phyloP scores from a whole-genome alignment of 2,329 filamentous ascomycete species.

The Penicillium sp. region DNA sequence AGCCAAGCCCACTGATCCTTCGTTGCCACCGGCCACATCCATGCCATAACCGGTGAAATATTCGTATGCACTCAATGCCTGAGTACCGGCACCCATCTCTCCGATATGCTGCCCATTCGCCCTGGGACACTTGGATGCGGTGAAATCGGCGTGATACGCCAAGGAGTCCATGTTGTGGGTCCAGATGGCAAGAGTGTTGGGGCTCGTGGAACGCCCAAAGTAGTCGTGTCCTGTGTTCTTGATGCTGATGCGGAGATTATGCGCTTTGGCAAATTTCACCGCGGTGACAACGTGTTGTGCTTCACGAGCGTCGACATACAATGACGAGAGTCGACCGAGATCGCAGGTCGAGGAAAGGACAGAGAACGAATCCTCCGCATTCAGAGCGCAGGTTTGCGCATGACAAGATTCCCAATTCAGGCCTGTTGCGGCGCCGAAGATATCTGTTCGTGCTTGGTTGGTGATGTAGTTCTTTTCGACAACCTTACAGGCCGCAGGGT shows the following conservation, averaged over 20 bases:
- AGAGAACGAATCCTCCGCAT: background rate
- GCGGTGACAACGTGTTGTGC: conserved; percentile 3
- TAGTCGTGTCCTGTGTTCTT: conserved; percentile 59
- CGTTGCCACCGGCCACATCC: conserved; percentile 11
- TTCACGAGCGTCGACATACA: conserved; percentile 5
- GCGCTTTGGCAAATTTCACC: conserved; percentile 3
- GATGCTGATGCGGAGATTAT: conserved; percentile 45
- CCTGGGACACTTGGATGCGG: conserved; percentile 11
- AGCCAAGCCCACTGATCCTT: conserved; percentile 48
- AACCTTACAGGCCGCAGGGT: background rate
- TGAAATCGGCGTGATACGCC: conserved; percentile 26
- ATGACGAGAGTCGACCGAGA: conserved; percentile 5
- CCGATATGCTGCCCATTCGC: conserved; percentile 49
- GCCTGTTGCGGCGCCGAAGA: conserved; percentile 5
- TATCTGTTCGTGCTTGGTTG: conserved; percentile 1
- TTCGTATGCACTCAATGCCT: conserved; percentile 11
- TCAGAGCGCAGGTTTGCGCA: background rate
- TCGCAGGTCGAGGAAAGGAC: conserved; percentile 1
- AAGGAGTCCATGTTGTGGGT: conserved; percentile 36
- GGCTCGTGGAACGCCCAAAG: conserved; percentile 40
- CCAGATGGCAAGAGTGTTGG: conserved; percentile 40
- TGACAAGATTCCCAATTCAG: conserved; percentile 10
- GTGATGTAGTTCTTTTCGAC: conserved; percentile 4
- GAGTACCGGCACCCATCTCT: conserved; percentile 18
- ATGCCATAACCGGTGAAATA: conserved; percentile 7